A percentile compares a stretch with the other conserved stretches of the same genome.
Evolutionary conservation across 179 eudicot species (phyloP).

Genomic region (Heliamphora pulchella): DNA sequence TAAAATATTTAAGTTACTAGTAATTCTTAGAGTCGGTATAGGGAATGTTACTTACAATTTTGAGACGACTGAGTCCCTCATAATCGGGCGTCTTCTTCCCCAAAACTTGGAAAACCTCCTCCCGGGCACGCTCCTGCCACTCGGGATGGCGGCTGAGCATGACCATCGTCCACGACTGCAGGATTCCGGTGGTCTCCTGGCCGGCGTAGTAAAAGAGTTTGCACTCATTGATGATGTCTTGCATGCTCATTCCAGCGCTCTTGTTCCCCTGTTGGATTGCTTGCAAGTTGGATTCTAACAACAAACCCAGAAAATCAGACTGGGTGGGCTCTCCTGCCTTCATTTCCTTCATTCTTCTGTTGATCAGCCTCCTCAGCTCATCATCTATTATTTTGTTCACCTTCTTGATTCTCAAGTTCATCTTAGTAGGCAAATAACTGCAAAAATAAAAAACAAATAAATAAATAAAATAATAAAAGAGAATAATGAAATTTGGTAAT

Average conservation of each 20-base stretch:
- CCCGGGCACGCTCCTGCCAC: slow-evolving; percentile 24
- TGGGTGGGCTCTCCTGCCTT: not conserved
- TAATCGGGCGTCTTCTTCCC: slow-evolving; percentile 14
- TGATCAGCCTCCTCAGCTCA: not conserved
- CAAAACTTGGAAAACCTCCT: slow-evolving; percentile 19
- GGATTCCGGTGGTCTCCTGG: slow-evolving; percentile 13
- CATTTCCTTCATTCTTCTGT: not conserved
- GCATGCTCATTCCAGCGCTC: slow-evolving; percentile 5
- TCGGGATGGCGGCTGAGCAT: slow-evolving; percentile 19
- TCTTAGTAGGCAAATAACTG: slow-evolving; percentile 15
- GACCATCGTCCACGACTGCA: slow-evolving; percentile 20
- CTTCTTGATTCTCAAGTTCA: slow-evolving; percentile 6
- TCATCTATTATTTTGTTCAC: not conserved
- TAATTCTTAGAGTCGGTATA: no score
- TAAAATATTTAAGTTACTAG: no score
- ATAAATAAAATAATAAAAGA: no score
- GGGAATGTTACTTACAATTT: slow-evolving; percentile 22
- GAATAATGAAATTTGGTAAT: no score
- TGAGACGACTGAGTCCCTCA: slow-evolving; percentile 16
- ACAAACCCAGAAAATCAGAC: slow-evolving; percentile 20
- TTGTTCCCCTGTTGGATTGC: not conserved
- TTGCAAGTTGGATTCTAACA: slow-evolving; percentile 11
- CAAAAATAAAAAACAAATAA: not conserved
- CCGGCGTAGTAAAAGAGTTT: slow-evolving; percentile 23
- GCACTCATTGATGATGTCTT: slow-evolving; percentile 23